A percentile compares a stretch with the other conserved stretches of the same genome.
phyloP scores from a whole-genome alignment of 192 early-diverging fungal genomes.

The Backusella westeae region DNA sequence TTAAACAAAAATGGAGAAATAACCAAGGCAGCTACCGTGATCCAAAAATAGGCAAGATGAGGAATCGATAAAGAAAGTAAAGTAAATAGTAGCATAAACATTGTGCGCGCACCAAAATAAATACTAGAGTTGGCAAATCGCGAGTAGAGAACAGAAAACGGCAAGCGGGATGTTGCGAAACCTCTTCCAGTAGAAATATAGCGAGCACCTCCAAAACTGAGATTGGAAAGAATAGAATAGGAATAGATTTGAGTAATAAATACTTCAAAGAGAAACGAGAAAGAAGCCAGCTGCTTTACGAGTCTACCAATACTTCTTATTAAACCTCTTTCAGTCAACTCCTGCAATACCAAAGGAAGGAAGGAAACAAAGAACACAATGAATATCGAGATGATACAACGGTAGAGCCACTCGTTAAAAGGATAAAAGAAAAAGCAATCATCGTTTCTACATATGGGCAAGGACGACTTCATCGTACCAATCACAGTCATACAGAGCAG shows the following conservation, averaged over 20 bases:
- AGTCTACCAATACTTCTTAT: conserved; percentile 52
- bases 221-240: conserved; percentile 63
- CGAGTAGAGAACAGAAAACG: conserved; percentile 62
- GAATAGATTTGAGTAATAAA: conserved; percentile 71
- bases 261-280: conserved; percentile 70
- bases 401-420: conserved; percentile 62
- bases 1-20: conserved; percentile 74
- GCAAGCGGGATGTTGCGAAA: conserved; percentile 64
- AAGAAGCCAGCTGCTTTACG: conserved; percentile 63
- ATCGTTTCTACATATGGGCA: conserved; percentile 44
- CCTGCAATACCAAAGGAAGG: conserved; percentile 66
- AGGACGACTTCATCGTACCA: conserved; percentile 52
- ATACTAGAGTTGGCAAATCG: conserved; percentile 65
- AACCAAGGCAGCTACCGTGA: conserved; percentile 58
- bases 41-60: conserved; percentile 68
- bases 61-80: conserved; percentile 54
- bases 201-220: conserved; percentile 68
- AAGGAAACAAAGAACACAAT: conserved; percentile 69
- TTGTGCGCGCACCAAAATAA: conserved; percentile 61
- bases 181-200: conserved; percentile 74
- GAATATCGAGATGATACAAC: conserved; percentile 64
- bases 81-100: conserved; percentile 62
- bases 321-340: conserved; percentile 69
- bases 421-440: conserved; percentile 60
- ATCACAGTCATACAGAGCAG: conserved; percentile 63